Base-by-base conservation (phyloP, 306 rosid genomes). In the Lupinus albus region DNA sequence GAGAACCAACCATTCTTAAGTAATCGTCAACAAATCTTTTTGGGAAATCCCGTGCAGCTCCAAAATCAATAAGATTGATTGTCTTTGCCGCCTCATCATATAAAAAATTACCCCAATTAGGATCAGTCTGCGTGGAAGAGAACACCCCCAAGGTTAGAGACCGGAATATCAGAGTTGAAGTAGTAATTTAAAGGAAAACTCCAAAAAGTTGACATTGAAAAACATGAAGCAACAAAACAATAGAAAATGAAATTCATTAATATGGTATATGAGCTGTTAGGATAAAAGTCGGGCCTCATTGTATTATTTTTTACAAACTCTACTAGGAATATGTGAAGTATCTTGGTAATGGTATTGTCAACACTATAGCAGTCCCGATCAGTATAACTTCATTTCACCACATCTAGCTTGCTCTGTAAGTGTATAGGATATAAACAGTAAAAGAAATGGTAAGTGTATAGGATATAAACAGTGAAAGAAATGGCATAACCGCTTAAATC, bases 81-180 rank as follows among this genome's bases (percentile, higher is more conserved):
- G 77, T 64, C 10, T 83, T 93, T 21, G 82, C 77, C 49, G 83
- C 75, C 77, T 89, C 89, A 35, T 93, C 81, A 38, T 84, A 89
- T 83, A 93, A 80, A 86, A 93, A 93, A 80, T 93, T 93, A 53
- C 97, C 79, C 98, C 98, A 93, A 72, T 93, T 93, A 60, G 98
- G 98, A 84, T 93, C 98, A 4, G 98, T 93, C 97, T 93, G 95
- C 85, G 80, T 44, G 42, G 63, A 61, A 83, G 61, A 72, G 18
- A 68, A 76, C 68, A 73, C 56, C 73, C 39, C 73, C 73, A 58
- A 72, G 65, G 16, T 55, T 57, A 71, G 48, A 25, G 54, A 81
- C 44, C 15, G 20, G 15, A 60, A 73, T 72, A 60, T 33, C 66
- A 55, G 70, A 38, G 62, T 25, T 18, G 13, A 61, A 67, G 14